Percentiles rank a stretch among this genome's conserved stretches.
phyloP scores from a whole-genome alignment of 768 basidiomycete species.

The Kwoniella dejecticola region DNA sequence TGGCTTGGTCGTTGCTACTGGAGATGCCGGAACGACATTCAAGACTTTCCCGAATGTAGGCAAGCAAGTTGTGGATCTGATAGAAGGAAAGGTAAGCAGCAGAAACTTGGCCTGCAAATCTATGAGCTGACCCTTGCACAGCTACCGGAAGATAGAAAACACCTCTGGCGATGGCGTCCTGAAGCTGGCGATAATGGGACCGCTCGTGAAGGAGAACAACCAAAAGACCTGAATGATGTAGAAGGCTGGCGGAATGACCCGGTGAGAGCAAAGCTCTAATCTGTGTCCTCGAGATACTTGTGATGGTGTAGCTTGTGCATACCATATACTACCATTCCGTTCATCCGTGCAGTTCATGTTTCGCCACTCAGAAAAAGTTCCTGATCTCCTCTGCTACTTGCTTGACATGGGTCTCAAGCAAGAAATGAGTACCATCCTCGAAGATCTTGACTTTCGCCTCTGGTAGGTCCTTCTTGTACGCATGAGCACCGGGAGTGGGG shows the following conservation, averaged over 20 bases:
- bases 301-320: not conserved
- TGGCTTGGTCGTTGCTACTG: constrained; percentile 44
- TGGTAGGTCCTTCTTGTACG: constrained; percentile 57
- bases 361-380: constrained; percentile 49
- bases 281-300: not conserved
- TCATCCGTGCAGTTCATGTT: not conserved
- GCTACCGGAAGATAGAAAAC: constrained; percentile 24
- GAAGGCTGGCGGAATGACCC: constrained; percentile 35
- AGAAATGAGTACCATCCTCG: constrained; percentile 61
- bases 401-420: constrained; percentile 58
- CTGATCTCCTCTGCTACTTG: constrained; percentile 55
- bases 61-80: constrained; percentile 40
- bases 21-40: constrained; percentile 47
- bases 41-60: constrained; percentile 48
- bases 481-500: constrained; percentile 59
- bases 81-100: constrained; percentile 46
- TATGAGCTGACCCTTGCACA: constrained; percentile 7
- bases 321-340: not conserved
- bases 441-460: constrained; percentile 56
- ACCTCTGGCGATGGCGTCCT: constrained; percentile 31
- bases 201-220: constrained; percentile 22
- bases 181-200: constrained; percentile 17
- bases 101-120: not conserved
- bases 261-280: not conserved
- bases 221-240: constrained; percentile 36